Evolutionary conservation across 148 eudicot species (phyloP).

Genomic region (Amaranthus hypochondriacus): DNA sequence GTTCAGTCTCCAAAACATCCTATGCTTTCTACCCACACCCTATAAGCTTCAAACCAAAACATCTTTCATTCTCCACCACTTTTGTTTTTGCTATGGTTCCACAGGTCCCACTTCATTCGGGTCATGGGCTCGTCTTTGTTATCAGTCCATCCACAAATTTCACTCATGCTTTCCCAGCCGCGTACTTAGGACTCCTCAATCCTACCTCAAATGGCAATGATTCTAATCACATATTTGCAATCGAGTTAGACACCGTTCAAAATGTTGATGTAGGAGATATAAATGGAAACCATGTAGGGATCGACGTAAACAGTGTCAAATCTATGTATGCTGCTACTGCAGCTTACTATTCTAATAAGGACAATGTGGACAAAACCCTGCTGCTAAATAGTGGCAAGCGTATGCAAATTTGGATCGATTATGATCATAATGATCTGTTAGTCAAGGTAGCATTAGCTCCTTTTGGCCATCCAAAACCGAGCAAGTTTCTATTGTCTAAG

Average conservation of each 20-base stretch:
- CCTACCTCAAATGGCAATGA: slow-evolving; percentile 8
- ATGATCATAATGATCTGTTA: slow-evolving; percentile 15
- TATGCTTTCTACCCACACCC: slow-evolving; percentile 29
- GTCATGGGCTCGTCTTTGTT: slow-evolving; percentile 20
- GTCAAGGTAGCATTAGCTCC: slow-evolving; percentile 20
- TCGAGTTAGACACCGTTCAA: slow-evolving; percentile 25
- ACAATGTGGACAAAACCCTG: slow-evolving; percentile 13
- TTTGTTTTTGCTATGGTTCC: slow-evolving; percentile 25
- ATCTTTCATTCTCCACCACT: slow-evolving; percentile 22
- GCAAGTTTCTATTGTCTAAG: slow-evolving; percentile 19
- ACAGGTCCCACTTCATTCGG: slow-evolving; percentile 13
- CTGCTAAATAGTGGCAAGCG: slow-evolving; percentile 15
- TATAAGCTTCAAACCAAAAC: slow-evolving; percentile 8
- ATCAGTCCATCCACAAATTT: slow-evolving; percentile 17
- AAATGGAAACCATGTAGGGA: slow-evolving; percentile 31
- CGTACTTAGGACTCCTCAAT: slow-evolving; percentile 24
- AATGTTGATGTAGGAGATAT: slow-evolving; percentile 9
- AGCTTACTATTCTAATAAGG: slow-evolving; percentile 19
- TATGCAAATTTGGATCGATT: slow-evolving; percentile 25
- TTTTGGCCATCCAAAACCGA: slow-evolving; percentile 16
- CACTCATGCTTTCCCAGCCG: not conserved
- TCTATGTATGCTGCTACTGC: slow-evolving; percentile 17
- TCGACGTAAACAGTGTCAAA: slow-evolving; percentile 14
- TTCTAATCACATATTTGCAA: slow-evolving; percentile 25
- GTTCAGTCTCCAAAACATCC: not conserved